These are phyloP conservation scores for Stemphylium vesicarium DNA, from an alignment of 2,329 filamentous ascomycete species.

Conservation along the genomic window DNA sequence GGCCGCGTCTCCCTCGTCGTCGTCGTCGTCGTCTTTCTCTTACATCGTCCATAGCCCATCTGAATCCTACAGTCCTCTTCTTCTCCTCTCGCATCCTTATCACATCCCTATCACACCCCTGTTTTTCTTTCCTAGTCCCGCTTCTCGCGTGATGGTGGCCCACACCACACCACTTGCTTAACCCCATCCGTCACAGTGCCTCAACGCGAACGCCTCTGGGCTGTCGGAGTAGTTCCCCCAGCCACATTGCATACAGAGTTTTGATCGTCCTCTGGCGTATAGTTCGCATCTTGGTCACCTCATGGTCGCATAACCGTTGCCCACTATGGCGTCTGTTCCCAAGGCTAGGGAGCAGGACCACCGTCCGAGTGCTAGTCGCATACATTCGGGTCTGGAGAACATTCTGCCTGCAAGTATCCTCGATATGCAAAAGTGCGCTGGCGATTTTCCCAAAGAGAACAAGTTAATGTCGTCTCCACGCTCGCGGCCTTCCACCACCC, in stretches of 20 bases:
- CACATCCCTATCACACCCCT: slow-evolving; percentile 10
- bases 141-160: slow-evolving; percentile 29
- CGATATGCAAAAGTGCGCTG: slow-evolving; percentile 13
- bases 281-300: slow-evolving; percentile 11
- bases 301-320: slow-evolving; percentile 21
- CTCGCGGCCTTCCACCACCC: slow-evolving; percentile 27
- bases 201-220: slow-evolving; percentile 10
- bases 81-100: slow-evolving; percentile 9
- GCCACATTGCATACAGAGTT: slow-evolving; percentile 14
- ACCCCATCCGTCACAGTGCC: slow-evolving; percentile 19
- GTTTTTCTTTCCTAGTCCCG: slow-evolving; percentile 10
- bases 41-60: background rate
- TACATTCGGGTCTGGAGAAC: slow-evolving; percentile 36
- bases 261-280: slow-evolving; percentile 9
- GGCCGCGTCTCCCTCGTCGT: background rate
- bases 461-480: slow-evolving; percentile 24
- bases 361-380: slow-evolving; percentile 26
- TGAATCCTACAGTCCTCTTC: slow-evolving; percentile 1
- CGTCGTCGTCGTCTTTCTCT: background rate
- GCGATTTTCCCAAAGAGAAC: slow-evolving; percentile 22
- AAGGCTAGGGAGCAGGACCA: slow-evolving; percentile 24
- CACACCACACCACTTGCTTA: slow-evolving; percentile 23
- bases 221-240: slow-evolving; percentile 27
- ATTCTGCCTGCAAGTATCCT: slow-evolving; percentile 35
- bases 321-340: slow-evolving; percentile 27